Conservation (phyloP, 164 flowering plant genomes). For the Buxus sempervirens region DNA sequence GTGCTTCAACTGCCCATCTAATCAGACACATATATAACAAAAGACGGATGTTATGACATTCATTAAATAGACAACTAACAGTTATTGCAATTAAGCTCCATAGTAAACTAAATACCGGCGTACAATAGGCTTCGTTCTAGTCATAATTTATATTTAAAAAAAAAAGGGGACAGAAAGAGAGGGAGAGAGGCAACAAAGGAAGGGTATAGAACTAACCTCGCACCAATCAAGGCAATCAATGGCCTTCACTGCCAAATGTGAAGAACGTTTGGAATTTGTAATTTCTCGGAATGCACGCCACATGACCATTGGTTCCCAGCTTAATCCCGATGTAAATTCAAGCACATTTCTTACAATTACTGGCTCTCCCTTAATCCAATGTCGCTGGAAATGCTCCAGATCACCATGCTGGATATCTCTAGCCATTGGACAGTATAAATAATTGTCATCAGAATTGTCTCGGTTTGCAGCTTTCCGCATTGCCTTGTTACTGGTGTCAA, state of each 20-base stretch:
- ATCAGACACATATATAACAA: neutral
- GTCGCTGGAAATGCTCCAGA: conserved; percentile 74
- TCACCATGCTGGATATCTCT: conserved; percentile 41
- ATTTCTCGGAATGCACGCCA: conserved; percentile 84
- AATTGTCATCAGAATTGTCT: conserved; percentile 50
- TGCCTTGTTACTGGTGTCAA: conserved; percentile 8
- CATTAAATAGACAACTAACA: neutral
- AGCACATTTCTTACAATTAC: conserved; percentile 78
- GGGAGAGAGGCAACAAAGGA: no score
- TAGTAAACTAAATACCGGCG: no score
- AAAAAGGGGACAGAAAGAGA: no score
- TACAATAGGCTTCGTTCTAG: no score
- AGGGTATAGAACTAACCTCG: conserved; percentile 40
- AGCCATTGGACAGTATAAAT: conserved; percentile 64
- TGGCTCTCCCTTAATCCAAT: conserved; percentile 86
- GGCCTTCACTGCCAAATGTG: conserved; percentile 42
- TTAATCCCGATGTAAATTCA: conserved; percentile 60
- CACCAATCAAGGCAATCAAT: conserved; percentile 77
- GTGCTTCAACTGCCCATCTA: neutral
- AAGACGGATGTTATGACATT: no score
- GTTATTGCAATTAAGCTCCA: no score
- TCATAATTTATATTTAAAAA: no score
- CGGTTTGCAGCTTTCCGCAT: conserved; percentile 67
- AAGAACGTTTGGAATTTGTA: conserved; percentile 24
- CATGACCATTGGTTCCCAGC: conserved; percentile 99